phyloP scores from a whole-genome alignment of 2,329 filamentous ascomycete genomes.

The Beauveria pseudobassiana region DNA sequence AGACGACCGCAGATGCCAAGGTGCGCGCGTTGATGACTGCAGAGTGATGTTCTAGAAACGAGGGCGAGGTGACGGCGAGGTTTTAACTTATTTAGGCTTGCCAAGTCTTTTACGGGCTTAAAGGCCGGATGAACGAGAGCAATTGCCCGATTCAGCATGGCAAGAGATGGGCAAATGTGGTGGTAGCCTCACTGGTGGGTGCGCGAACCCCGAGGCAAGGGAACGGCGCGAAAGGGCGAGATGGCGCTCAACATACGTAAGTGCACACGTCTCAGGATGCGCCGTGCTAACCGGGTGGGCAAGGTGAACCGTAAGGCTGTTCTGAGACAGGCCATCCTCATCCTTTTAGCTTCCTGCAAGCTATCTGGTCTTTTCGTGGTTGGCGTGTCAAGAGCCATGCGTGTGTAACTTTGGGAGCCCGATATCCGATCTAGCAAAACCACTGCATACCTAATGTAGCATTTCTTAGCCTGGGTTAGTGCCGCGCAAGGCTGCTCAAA shows the following conservation, averaged over 20 bases:
- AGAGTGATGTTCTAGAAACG: constrained; percentile 1
- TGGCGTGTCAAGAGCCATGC: not conserved
- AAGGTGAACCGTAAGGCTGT: not conserved
- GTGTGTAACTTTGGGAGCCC: not conserved
- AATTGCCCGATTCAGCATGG: not conserved
- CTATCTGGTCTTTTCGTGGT: not conserved
- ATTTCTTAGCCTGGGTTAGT: not conserved
- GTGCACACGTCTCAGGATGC: not conserved
- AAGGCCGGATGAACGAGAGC: not conserved
- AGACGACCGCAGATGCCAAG: not conserved
- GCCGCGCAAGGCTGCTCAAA: not conserved
- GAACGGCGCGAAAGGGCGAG: not conserved
- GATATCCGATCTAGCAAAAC: not conserved
- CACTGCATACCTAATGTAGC: not conserved
- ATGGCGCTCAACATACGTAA: constrained; percentile 4
- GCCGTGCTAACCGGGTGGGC: constrained; percentile 2
- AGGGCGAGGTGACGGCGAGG: not conserved
- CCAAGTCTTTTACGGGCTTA: not conserved
- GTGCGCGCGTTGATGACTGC: constrained; percentile 1
- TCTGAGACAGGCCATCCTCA: not conserved
- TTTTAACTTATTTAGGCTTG: not conserved
- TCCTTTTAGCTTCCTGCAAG: not conserved
- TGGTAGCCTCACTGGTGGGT: not conserved
- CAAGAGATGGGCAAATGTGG: not conserved
- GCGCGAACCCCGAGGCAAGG: not conserved